A percentile compares a stretch with the other conserved stretches of the same genome.
phyloP scores from a whole-genome alignment of 1,284 basidiomycete species.

The Leccinum huronense region DNA sequence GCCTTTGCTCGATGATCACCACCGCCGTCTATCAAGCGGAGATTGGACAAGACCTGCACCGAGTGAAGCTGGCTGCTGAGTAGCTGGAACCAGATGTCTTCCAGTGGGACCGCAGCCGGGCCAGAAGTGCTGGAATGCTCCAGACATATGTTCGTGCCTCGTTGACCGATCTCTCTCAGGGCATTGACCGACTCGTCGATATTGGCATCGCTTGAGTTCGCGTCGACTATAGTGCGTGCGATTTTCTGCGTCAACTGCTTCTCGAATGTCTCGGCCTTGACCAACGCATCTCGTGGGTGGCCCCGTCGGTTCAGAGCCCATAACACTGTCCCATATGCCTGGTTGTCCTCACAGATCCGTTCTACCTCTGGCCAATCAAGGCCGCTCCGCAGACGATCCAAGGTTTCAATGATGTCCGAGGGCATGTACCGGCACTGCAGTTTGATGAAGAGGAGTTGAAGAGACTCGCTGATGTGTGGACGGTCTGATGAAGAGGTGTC shows the following conservation, averaged over 20 bases:
- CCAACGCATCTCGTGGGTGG: slow-evolving; percentile 63
- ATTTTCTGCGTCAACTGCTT: slow-evolving; percentile 54
- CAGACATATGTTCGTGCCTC: slow-evolving; percentile 66
- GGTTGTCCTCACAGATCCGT: slow-evolving; percentile 62
- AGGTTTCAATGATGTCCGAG: slow-evolving; percentile 59
- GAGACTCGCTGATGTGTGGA: slow-evolving; percentile 44
- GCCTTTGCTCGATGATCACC: slow-evolving; percentile 27
- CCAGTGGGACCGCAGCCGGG: slow-evolving; percentile 53
- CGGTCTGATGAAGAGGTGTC: slow-evolving; percentile 27
- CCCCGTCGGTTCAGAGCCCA: slow-evolving; percentile 78
- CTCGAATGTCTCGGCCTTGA: slow-evolving; percentile 63
- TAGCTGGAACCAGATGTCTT: slow-evolving; percentile 90
- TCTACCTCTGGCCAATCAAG: slow-evolving; percentile 64
- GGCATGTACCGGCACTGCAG: slow-evolving; percentile 76
- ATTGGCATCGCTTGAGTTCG: slow-evolving; percentile 26
- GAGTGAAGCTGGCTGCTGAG: slow-evolving; percentile 79
- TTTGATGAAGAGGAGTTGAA: slow-evolving; percentile 66
- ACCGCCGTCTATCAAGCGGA: slow-evolving; percentile 16
- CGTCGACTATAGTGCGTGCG: slow-evolving; percentile 37
- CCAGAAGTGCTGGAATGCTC: slow-evolving; percentile 53
- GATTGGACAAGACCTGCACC: slow-evolving; percentile 66
- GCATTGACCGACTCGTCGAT: slow-evolving; percentile 39
- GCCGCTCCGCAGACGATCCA: slow-evolving; percentile 49
- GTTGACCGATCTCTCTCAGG: slow-evolving; percentile 56
- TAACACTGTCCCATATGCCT: slow-evolving; percentile 74